Evolutionary conservation across 2,329 filamentous ascomycete species (phyloP).

Genomic region (Colletotrichum tofieldiae): DNA sequence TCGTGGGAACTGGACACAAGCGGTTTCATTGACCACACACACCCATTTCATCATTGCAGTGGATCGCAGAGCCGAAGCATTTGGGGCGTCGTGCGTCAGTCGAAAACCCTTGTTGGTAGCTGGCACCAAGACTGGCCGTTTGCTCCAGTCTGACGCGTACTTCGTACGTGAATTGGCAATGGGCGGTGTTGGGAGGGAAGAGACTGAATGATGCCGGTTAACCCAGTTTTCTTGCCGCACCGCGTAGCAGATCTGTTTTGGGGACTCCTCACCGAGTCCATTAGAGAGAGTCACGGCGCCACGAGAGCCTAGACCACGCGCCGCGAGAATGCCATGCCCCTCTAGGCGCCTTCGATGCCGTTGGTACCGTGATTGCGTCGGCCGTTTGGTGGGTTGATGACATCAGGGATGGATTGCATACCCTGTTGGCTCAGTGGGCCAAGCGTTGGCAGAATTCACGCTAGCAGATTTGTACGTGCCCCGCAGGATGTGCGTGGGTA

Average conservation of each 20-base stretch:
- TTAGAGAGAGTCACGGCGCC: not conserved
- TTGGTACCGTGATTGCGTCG: slow-evolving; percentile 39
- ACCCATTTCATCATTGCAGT: slow-evolving; percentile 39
- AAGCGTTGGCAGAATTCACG: slow-evolving; percentile 32
- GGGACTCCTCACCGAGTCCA: slow-evolving; percentile 6
- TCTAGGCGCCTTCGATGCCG: slow-evolving; percentile 33
- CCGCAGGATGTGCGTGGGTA: slow-evolving; percentile 17
- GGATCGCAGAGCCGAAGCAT: slow-evolving; percentile 32
- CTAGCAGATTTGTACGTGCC: not conserved
- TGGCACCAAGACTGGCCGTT: slow-evolving; percentile 34
- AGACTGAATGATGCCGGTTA: slow-evolving; percentile 2
- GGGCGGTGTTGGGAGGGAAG: slow-evolving; percentile 4
- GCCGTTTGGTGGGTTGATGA: slow-evolving; percentile 40
- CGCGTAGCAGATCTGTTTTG: slow-evolving; percentile 15
- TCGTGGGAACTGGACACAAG: not conserved
- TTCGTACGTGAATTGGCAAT: not conserved
- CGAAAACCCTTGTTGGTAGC: not conserved
- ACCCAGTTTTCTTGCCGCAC: slow-evolving; percentile 29
- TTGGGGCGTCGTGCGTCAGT: slow-evolving; percentile 15
- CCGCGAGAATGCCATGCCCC: slow-evolving; percentile 30
- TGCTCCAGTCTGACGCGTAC: slow-evolving; percentile 41
- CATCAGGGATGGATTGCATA: slow-evolving; percentile 31
- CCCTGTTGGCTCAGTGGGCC: slow-evolving; percentile 35
- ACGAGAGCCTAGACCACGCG: slow-evolving; percentile 27
- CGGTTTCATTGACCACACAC: slow-evolving; percentile 17